Base-by-base conservation (phyloP, 2,329 filamentous ascomycete genomes). In the Penicillium sp. region DNA sequence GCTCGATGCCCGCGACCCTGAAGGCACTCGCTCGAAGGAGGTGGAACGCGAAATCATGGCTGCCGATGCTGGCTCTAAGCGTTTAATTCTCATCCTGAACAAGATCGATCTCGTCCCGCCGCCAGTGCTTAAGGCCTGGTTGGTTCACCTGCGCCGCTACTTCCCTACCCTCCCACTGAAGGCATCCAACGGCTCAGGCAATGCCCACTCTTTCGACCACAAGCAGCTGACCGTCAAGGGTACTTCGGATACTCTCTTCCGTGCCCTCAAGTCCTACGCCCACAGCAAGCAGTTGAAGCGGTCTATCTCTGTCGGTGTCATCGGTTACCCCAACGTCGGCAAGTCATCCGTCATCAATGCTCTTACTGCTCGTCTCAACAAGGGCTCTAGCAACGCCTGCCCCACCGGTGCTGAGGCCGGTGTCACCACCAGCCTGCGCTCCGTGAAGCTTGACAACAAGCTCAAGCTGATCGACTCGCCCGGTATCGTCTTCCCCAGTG, bases 321-420 rank as follows among this genome's bases (percentile, higher is more conserved):
- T 97, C 65, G 92, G 92, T 26, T 97, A 96, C 74, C 92, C 92
- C 67, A 97, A 97, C 72, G 92, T 96, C 56, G 92, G 92, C 71
- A 97, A 97, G 80, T 96, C 91, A 26, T 96, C 92, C 49, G 91
- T 97, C 67, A 96, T 97, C 82, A 97, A 97, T 74, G 90, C 92
- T 15, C 85, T 97, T 53, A 88, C 91, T 20, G 86, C 89, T 35
- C 85, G 90, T 35, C 80, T 96, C 64, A 86, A 84, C 68, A 80
- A 81, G 61, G 84, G 84, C 35, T 77, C 77, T 43, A 78, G 82
- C 64, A 81, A 82, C 33, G 89, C 90, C 42, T 96, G 92, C 73
- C 92, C 92, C 1, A 89, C 90, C 1, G 92, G 92, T 57, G 92
- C 92, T 27, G 92, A 96, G 77, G 92, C 92, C 22, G 92, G 92